A percentile compares a stretch with the other conserved stretches of the same genome.
phyloP scores from a whole-genome alignment of 2,329 filamentous ascomycete species.

The Fonsecaea pedrosoi region DNA sequence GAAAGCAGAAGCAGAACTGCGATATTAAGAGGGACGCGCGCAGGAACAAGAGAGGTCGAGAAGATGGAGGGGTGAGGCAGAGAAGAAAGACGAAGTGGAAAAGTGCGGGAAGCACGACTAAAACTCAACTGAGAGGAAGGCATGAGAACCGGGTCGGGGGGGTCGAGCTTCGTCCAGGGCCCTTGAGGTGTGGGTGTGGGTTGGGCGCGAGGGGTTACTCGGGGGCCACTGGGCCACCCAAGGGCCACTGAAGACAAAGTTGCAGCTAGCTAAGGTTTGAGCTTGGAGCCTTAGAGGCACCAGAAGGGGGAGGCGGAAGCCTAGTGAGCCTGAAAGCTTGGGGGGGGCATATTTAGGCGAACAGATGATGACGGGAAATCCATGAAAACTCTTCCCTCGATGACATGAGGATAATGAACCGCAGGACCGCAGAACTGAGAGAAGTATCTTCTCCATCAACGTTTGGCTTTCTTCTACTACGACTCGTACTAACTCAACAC shows the following conservation, averaged over 20 bases:
- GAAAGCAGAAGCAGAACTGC: conserved; percentile 38
- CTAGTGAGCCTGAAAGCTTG: conserved; percentile 7
- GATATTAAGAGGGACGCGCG: conserved; percentile 38
- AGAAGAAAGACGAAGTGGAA: conserved; percentile 35
- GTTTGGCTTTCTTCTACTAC: background rate
- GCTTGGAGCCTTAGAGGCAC: background rate
- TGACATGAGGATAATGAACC: conserved; percentile 4
- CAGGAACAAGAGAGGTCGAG: conserved; percentile 34
- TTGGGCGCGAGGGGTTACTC: conserved; percentile 19
- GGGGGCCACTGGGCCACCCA: background rate
- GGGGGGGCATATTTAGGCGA: conserved; percentile 7
- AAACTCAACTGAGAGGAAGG: conserved; percentile 19
- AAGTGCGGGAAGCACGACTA: conserved; percentile 32
- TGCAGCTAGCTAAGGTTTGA: conserved; percentile 6
- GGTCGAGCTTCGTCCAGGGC: conserved; percentile 1
- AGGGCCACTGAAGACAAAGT: conserved; percentile 9
- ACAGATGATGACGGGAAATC: conserved; percentile 5
- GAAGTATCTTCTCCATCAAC: background rate
- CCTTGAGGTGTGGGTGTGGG: background rate
- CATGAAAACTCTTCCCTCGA: conserved; percentile 5
- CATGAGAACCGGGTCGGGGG: conserved; percentile 8
- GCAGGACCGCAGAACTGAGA: background rate
- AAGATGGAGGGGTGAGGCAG: conserved; percentile 33
- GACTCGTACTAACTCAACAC: background rate
- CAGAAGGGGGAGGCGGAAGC: conserved; percentile 5